Evolutionary conservation across 2,329 filamentous ascomycete genomes (phyloP), one percentile per base, ranked within the genome.

Genomic region (Elsinoe arachidis): DNA sequence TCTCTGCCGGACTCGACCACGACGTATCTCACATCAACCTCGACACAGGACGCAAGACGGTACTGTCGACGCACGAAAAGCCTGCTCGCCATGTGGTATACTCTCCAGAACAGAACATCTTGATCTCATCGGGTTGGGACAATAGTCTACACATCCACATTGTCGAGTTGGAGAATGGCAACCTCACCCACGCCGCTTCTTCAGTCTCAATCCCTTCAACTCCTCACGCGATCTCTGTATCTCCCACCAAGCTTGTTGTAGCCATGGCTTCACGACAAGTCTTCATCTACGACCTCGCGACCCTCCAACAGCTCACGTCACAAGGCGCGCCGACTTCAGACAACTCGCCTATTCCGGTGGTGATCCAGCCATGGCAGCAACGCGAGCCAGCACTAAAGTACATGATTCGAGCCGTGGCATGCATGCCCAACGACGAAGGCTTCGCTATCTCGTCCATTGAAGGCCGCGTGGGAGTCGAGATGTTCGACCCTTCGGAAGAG

Each of bases 381-480:
- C 84, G 93, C 60, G 93, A 99, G 72, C 95, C 89, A 55, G 95
- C 88, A 23, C 80, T 99, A 68, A 95, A 96, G 71, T 99, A 96
- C 74, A 90, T 96, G 78, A 97, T 92, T 1, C 83, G 93, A 59
- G 88, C 89, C 15, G 88, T 97, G 0, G 85, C 90, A 14, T 96
- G 92, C 72, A 97, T 99, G 93, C 92, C 93, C 12, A 91, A 93
- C 66, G 93, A 96, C 63, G 88, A 87, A 10, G 93, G 93, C 4
- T 99, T 97, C 70, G 91, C 92, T 9, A 92, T 87, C 1, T 89
- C 84, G 59, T 91, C 86, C 66, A 99, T 99, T 66, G 93, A 99
- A 70, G 93, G 93, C 3, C 85, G 93, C 65, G 90, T 99, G 1
- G 92, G 91, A 0, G 93, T 99, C 1, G 93, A 99, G 72, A 97